These are phyloP conservation scores for Sclerotinia glacialis DNA, from an alignment of 2,329 filamentous ascomycete species.

Conservation along the genomic window DNA sequence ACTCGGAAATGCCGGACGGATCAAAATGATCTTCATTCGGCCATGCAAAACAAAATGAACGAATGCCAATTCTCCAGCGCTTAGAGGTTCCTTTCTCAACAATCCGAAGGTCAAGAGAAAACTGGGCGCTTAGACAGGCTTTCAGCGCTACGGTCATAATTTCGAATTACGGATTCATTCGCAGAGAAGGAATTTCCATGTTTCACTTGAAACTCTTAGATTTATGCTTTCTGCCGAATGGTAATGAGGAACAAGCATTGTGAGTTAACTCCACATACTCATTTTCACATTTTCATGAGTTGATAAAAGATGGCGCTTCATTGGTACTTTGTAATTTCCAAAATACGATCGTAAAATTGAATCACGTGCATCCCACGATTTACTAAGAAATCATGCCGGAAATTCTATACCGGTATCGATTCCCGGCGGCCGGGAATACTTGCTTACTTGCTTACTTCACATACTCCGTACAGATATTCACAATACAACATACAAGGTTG, in stretches of 20 bases:
- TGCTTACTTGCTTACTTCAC: background rate
- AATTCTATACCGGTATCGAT: too few relatives aligned
- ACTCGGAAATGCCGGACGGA: too few relatives aligned
- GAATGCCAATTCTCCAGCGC: background rate
- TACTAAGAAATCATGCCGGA: background rate
- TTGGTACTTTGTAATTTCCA: background rate
- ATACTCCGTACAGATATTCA: too few relatives aligned
- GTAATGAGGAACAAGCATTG: background rate
- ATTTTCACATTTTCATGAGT: background rate
- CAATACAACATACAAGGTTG: background rate
- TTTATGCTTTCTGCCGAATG: background rate
- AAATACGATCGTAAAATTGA: background rate
- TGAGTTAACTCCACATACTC: background rate
- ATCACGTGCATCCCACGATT: background rate
- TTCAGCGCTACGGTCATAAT: background rate
- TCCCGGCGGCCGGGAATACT: background rate
- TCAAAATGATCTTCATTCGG: too few relatives aligned
- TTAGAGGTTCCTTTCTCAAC: background rate
- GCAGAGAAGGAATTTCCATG: background rate
- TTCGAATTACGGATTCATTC: background rate
- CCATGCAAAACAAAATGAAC: too few relatives aligned
- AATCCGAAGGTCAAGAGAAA: background rate
- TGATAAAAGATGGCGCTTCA: background rate
- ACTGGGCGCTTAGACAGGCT: slow-evolving; percentile 2
- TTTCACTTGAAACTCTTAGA: background rate